These are phyloP conservation scores for Erodium trifolium DNA, from an alignment of 441 rosid genomes.

Conservation along the genomic window DNA sequence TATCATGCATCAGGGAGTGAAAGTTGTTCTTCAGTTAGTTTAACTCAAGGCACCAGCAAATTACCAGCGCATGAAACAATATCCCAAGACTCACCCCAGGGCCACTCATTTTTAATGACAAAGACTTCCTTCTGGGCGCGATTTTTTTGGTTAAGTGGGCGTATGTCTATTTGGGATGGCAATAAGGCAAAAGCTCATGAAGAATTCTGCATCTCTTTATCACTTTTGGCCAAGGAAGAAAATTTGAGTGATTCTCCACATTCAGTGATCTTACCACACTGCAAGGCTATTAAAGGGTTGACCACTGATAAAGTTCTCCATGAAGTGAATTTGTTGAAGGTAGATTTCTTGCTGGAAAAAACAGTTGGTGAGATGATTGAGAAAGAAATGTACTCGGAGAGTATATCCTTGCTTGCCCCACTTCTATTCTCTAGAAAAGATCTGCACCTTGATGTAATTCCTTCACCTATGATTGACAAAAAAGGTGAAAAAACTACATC, in stretches of 20 bases:
- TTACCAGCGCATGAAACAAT: no score
- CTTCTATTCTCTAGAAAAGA: constrained; percentile 57
- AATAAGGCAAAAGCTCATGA: constrained; percentile 77
- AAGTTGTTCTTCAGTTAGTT: constrained; percentile 29
- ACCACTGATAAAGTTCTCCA: constrained; percentile 53
- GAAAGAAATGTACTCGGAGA: constrained; percentile 64
- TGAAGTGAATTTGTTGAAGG: constrained; percentile 68
- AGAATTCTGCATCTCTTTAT: constrained; percentile 56
- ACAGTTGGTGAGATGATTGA: constrained; percentile 62
- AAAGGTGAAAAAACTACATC: constrained; percentile 35
- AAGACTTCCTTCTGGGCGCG: constrained; percentile 74
- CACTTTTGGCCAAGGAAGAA: constrained; percentile 50
- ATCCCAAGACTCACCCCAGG: constrained; percentile 23
- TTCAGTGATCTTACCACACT: constrained; percentile 54
- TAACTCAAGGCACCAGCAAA: constrained; percentile 22
- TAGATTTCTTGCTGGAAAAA: constrained; percentile 70
- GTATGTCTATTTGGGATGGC: constrained; percentile 64
- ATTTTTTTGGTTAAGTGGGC: constrained; percentile 91
- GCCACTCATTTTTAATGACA: constrained; percentile 27
- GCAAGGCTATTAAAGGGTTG: constrained; percentile 61
- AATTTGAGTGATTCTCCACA: constrained; percentile 27
- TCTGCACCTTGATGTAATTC: constrained; percentile 34
- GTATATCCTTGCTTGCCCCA: constrained; percentile 68
- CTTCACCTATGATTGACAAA: constrained; percentile 33
- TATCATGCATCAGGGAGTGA: constrained; percentile 28